Conservation (phyloP, 495 filamentous ascomycete species). For the Tuber calosporum region DNA sequence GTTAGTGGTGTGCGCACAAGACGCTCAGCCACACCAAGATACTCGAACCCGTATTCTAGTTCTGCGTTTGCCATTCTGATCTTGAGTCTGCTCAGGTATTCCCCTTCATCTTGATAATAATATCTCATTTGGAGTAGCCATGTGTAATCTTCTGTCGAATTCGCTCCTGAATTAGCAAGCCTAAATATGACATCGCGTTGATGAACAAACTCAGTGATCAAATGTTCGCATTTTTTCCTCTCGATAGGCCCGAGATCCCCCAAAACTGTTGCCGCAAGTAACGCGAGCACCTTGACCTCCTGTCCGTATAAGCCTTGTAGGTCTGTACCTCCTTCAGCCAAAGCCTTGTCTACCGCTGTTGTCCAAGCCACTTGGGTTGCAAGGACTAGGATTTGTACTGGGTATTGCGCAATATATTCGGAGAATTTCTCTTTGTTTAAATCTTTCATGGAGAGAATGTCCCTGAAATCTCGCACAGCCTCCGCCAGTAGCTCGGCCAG, state of each 20-base stretch:
- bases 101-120: slow-evolving; percentile 71
- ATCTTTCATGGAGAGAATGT: slow-evolving; percentile 58
- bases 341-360: slow-evolving; percentile 63
- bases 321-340: slow-evolving; percentile 60
- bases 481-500: slow-evolving; percentile 84
- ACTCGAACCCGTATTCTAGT: slow-evolving; percentile 94
- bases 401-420: slow-evolving; percentile 70
- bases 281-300: slow-evolving; percentile 68
- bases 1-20: slow-evolving; percentile 94
- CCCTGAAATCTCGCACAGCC: slow-evolving; percentile 67
- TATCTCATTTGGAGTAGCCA: slow-evolving; percentile 99
- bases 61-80: slow-evolving; percentile 96
- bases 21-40: slow-evolving; percentile 88
- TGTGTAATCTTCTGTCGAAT: slow-evolving; percentile 71
- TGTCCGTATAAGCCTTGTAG: slow-evolving; percentile 63
- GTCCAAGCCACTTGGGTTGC: slow-evolving; percentile 96
- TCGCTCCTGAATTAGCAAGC: slow-evolving; percentile 65
- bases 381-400: slow-evolving; percentile 90
- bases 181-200: slow-evolving; percentile 86
- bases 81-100: slow-evolving; percentile 72
- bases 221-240: slow-evolving; percentile 93
- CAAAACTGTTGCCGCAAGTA: slow-evolving; percentile 82
- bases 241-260: slow-evolving; percentile 78
- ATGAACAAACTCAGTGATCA: slow-evolving; percentile 98
- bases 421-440: slow-evolving; percentile 63